These are phyloP conservation scores for Malus sieversii DNA, from an alignment of 306 rosid genomes.

Conservation along the genomic window DNA sequence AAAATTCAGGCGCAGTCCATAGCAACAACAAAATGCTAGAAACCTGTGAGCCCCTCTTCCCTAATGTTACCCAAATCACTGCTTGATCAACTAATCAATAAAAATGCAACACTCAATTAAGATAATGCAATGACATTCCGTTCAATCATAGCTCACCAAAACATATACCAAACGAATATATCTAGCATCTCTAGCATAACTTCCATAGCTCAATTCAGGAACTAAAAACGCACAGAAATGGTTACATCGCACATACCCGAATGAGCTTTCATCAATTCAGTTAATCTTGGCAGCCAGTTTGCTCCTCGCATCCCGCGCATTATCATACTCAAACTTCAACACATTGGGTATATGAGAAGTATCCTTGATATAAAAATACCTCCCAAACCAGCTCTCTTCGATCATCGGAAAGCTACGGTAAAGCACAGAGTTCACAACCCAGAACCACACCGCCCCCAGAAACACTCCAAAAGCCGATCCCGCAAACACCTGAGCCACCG, in stretches of 20 bases:
- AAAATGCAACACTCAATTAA: not conserved
- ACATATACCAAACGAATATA: not conserved
- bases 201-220: not conserved
- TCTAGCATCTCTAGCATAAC: not conserved
- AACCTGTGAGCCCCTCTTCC: not conserved
- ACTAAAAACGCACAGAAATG: not conserved
- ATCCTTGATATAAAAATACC: slow-evolving; percentile 63
- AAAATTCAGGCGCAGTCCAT: not conserved
- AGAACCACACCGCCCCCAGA: slow-evolving; percentile 72
- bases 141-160: not conserved
- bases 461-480: slow-evolving; percentile 62
- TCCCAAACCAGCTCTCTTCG: slow-evolving; percentile 75
- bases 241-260: slow-evolving; percentile 6
- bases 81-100: not conserved
- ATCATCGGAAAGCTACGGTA: slow-evolving; percentile 43
- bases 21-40: not conserved
- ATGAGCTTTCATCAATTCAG: slow-evolving; percentile 17
- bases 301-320: slow-evolving; percentile 60
- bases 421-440: slow-evolving; percentile 57
- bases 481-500: slow-evolving; percentile 74
- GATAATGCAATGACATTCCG: not conserved
- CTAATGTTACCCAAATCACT: too few species aligned
- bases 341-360: slow-evolving; percentile 77
- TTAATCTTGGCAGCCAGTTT: slow-evolving; percentile 26
- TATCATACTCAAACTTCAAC: slow-evolving; percentile 86